Base-by-base conservation (phyloP, 2,329 filamentous ascomycete genomes). In the Fusarium palustre region DNA sequence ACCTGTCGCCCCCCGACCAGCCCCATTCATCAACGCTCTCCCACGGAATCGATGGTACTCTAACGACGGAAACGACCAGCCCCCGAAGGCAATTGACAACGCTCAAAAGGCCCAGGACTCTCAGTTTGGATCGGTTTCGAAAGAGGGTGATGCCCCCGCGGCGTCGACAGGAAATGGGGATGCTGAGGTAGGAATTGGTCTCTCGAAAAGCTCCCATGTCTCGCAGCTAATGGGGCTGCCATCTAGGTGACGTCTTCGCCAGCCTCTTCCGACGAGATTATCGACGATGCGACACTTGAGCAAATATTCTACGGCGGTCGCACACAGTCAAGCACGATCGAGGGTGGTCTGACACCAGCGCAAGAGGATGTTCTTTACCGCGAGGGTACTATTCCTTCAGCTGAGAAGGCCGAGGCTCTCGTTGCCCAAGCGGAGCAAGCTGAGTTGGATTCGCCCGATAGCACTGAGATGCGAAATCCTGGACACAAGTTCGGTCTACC, bases 401-500 rank as follows among this genome's bases (percentile, higher is more conserved):
- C 77, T 8, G 71, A 72, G 8, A 73, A 76, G 48, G 78, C 79
- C 9, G 79, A 79, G 54, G 75, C 72, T 46, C 60, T 76, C 10
- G 56, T 75, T n/a, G 72, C 76, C 2, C 70, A 64, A 36, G 64
- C 59, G 13, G 68, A 73, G 43, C 62, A 64, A 11, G 59, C 70
- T 7, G 68, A 73, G 36, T 58, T 71, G 54, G 55, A 62, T 50
- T 53, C 55, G 3, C 54, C 66, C 12, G 66, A 70, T 15, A 63
- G 56, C 5, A 64, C 60, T 24, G 64, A 72, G 28, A 39, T 76
- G 28, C 71, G 78, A 36, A 79, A 79, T 4, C 78, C 84, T 16
- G 92, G 92, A n/a, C 85, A 92, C 77, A 97, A 95, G 77, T 97
- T 93, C 75, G 88, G 88, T 6, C 82, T 93, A 67, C 94, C 94